Evolutionary conservation across 73 alveolate genomes (phyloP).

Genomic region (Paraurostyla sp.): DNA sequence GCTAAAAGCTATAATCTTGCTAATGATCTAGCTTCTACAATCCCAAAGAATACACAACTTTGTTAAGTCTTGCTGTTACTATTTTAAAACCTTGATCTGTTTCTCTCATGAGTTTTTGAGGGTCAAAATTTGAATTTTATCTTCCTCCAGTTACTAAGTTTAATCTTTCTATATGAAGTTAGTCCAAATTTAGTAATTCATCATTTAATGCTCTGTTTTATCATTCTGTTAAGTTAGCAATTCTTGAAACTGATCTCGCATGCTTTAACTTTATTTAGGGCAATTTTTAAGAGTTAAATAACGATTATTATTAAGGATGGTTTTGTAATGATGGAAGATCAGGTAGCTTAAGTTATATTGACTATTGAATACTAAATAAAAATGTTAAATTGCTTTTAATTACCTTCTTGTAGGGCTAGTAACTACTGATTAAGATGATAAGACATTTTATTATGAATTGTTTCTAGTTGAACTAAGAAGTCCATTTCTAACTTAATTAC

Average conservation of each 20-base stretch:
- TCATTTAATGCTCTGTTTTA: neutral
- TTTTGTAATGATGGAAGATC: too few relatives aligned
- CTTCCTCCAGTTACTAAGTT: neutral
- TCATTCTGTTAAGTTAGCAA: conserved; percentile 22
- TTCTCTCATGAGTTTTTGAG: neutral
- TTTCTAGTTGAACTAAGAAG: too few relatives aligned
- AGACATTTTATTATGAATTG: too few relatives aligned
- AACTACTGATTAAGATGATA: too few relatives aligned
- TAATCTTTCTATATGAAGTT: neutral
- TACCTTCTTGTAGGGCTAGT: too few relatives aligned
- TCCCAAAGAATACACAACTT: conserved; percentile 33
- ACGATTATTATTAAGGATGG: too few relatives aligned
- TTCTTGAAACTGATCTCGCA: neutral
- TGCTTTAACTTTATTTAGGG: too few relatives aligned
- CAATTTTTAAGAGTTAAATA: too few relatives aligned
- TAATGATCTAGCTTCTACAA: neutral
- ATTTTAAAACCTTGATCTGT: conserved; percentile 42
- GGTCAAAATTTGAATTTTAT: neutral
- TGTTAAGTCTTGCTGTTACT: conserved; percentile 42
- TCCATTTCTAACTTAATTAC: too few relatives aligned
- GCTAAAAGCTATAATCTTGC: neutral
- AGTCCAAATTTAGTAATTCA: neutral
- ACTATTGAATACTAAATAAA: too few relatives aligned
- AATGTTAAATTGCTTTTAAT: too few relatives aligned
- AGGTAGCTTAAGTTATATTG: too few relatives aligned